A percentile compares a stretch with the other conserved stretches of the same genome.
Evolutionary conservation across 2,329 filamentous ascomycete genomes (phyloP).

Genomic region (Colletotrichum phormii): DNA sequence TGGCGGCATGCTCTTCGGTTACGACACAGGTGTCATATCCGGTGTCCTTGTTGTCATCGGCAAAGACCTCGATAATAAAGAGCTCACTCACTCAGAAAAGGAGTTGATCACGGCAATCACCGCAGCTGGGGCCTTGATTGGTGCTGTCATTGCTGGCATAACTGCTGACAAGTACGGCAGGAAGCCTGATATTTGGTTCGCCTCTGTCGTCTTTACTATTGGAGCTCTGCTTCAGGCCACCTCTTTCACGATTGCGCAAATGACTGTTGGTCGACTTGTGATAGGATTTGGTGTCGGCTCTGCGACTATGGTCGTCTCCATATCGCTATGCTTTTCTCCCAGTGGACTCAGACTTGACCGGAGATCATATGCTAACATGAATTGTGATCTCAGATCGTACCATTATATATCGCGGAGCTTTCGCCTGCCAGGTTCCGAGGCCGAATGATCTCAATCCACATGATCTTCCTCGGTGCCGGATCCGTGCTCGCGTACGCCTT

Average conservation of each 20-base stretch:
- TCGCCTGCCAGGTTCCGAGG: constrained; percentile 40
- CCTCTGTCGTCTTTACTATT: constrained; percentile 37
- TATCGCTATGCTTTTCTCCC: not conserved
- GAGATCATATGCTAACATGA: no score
- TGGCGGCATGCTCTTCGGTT: constrained; percentile 47
- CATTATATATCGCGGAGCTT: constrained; percentile 42
- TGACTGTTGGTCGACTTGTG: constrained; percentile 39
- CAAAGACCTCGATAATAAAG: constrained; percentile 58
- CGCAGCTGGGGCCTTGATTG: constrained; percentile 39
- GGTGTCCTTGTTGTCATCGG: constrained; percentile 57
- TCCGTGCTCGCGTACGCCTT: constrained; percentile 41
- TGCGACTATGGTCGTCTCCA: constrained; percentile 51
- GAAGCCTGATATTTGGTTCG: constrained; percentile 28
- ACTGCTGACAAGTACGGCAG: constrained; percentile 41
- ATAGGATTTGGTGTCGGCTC: constrained; percentile 54
- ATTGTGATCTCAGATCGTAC: not conserved
- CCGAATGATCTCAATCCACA: constrained; percentile 42
- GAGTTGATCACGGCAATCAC: constrained; percentile 38
- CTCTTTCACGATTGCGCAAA: constrained; percentile 38
- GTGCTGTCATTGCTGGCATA: constrained; percentile 40
- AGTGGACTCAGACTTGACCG: no score
- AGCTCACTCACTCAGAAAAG: constrained; percentile 61
- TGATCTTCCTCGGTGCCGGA: constrained; percentile 40
- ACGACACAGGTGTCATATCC: constrained; percentile 62
- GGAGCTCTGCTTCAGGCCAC: constrained; percentile 39